These are phyloP conservation scores for Gossypium raimondii DNA, from an alignment of 345 rosid genomes.

Conservation along the genomic window DNA sequence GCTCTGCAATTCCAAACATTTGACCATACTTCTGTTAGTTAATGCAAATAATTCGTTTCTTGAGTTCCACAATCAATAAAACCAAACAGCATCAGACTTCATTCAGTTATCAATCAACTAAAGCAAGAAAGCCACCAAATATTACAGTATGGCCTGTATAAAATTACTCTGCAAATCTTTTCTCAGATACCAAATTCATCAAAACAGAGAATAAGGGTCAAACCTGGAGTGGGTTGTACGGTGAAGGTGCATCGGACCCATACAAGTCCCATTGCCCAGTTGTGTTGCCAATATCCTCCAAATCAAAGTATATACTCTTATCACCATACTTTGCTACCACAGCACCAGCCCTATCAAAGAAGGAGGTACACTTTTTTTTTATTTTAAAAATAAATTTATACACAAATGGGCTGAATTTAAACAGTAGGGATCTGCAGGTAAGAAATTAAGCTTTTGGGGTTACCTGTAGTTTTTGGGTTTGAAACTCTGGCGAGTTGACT, in stretches of 20 bases:
- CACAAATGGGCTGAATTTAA: background rate
- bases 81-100: too few species aligned
- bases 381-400: background rate
- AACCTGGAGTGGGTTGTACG: slow-evolving; percentile 93
- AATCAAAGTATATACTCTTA: slow-evolving; percentile 93
- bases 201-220: background rate
- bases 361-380: background rate
- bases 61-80: too few species aligned
- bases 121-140: background rate
- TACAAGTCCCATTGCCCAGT: slow-evolving; percentile 96
- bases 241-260: slow-evolving; percentile 97
- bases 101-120: background rate
- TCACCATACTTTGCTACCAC: slow-evolving; percentile 92
- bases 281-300: slow-evolving; percentile 95
- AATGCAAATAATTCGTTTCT: background rate
- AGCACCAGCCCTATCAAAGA: slow-evolving; percentile 40
- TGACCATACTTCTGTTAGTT: background rate
- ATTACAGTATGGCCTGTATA: background rate
- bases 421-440: background rate
- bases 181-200: background rate
- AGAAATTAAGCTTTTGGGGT: background rate
- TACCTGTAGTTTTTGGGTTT: slow-evolving; percentile 53
- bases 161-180: background rate
- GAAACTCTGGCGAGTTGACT: slow-evolving; percentile 56
- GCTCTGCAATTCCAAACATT: slow-evolving; percentile 53